Percentiles rank a stretch among this genome's conserved stretches.
Conservation (phyloP, 805 yeast genomes). For the Candida montana region DNA sequence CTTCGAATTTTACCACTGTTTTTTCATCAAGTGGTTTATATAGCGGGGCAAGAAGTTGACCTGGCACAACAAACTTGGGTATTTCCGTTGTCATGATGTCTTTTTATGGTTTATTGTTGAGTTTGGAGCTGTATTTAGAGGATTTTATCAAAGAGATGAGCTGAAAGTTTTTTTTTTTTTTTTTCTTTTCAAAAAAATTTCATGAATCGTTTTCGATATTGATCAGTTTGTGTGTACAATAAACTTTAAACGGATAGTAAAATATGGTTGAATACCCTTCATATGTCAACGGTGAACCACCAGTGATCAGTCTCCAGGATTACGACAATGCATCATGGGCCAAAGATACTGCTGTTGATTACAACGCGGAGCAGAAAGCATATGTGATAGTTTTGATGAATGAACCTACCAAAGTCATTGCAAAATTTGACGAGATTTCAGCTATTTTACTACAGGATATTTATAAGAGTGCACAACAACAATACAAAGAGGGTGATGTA, state of each 20-base stretch:
- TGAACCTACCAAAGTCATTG: constrained; percentile 39
- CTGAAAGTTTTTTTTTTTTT: background rate
- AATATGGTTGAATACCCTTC: constrained; percentile 32
- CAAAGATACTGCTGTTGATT: constrained; percentile 43
- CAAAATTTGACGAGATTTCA: constrained; percentile 34
- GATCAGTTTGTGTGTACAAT: too few species aligned
- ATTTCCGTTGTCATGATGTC: constrained; percentile 21
- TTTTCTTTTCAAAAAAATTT: background rate
- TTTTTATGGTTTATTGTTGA: too few species aligned
- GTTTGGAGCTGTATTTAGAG: too few species aligned
- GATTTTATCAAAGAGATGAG: background rate
- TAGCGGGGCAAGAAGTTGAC: constrained; percentile 68
- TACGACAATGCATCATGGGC: constrained; percentile 54
- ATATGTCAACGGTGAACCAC: constrained; percentile 41
- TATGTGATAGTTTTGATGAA: constrained; percentile 44
- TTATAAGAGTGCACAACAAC: constrained; percentile 41
- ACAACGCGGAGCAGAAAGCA: constrained; percentile 15
- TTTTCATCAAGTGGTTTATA: constrained; percentile 23
- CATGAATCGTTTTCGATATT: too few species aligned
- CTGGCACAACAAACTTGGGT: constrained; percentile 64
- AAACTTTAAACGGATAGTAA: too few species aligned
- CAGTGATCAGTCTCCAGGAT: constrained; percentile 37
- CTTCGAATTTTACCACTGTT: constrained; percentile 33
- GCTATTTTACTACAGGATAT: constrained; percentile 36
- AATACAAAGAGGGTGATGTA: constrained; percentile 6